Evolutionary conservation across 768 basidiomycete genomes (phyloP), one percentile per base, ranked within the genome.

Genomic region (Tylopilus plumbeoviolaceoides): DNA sequence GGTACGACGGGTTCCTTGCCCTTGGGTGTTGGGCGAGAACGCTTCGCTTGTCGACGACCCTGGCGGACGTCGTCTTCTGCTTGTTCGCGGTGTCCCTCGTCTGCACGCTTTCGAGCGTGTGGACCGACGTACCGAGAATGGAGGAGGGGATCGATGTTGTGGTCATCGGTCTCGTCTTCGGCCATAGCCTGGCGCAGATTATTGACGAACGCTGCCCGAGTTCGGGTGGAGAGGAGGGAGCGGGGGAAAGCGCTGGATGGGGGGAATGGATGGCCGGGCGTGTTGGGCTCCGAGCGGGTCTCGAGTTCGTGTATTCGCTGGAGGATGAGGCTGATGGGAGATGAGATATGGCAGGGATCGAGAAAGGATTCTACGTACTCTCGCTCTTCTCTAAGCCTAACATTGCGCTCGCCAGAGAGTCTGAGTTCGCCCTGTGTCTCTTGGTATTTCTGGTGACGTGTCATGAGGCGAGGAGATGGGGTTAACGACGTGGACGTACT

Each of bases 301-400:
- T 87, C 82, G 27, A 87, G 75, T 54, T 84, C 84, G 54, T 75
- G 72, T 56, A 87, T 83, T 25, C 83, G 81, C 56, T 84, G 78
- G 11, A 83, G 70, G 31, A 85, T 72, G 45, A 73, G 63, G 50
- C 84, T 86, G 58, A 31, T 23, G 28, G 28, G 15, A n/a, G 42
- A 36, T 57, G 18, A 54, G 47, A 30, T 3, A 47, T 8, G 44
- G 5, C 14, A 15, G 43, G 7, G 44, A 48, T 47, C 47, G 38
- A 36, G 28, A 10, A 30, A 28, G 8, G 7, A 1, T 17, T 45
- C 44, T 38, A 75, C 83, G 54, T 63, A 87, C 87, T 78, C 76
- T 74, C 78, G 70, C 64, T 89, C 85, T 59, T 82, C 75, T 40
- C 78, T 74, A 67, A 83, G 79, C 57, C 77, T 78, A 48, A 77